Conservation (phyloP, 352 stramenopile genomes). For the Globisporangium paddicum region DNA sequence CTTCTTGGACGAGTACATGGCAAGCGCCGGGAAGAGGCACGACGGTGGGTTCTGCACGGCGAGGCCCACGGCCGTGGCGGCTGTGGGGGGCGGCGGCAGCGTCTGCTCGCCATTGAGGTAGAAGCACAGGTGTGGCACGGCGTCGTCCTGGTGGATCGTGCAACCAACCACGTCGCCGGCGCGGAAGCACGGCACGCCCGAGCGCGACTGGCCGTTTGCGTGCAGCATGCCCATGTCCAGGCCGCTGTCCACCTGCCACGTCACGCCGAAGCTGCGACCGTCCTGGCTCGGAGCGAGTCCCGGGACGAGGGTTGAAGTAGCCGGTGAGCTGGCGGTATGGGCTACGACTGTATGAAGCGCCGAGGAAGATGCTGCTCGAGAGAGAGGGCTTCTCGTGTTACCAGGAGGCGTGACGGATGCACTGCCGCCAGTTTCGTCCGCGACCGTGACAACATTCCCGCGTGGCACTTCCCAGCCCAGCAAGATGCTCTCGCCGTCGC, state of each 20-base stretch:
- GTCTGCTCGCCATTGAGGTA: constrained; percentile 73
- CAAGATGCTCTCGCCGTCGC: constrained; percentile 67
- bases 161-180: constrained; percentile 65
- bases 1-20: constrained; percentile 73
- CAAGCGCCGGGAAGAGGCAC: constrained; percentile 55
- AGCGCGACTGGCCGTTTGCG: constrained; percentile 60
- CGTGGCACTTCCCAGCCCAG: constrained; percentile 74
- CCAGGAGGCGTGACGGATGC: neutral
- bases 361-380: neutral
- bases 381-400: neutral
- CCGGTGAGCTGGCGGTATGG: neutral
- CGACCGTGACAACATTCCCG: neutral
- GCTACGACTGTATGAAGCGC: neutral
- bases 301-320: constrained; percentile 32
- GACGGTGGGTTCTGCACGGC: constrained; percentile 57
- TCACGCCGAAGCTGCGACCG: constrained; percentile 57
- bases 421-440: neutral
- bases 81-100: constrained; percentile 26
- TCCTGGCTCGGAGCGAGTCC: constrained; percentile 54
- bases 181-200: constrained; percentile 58
- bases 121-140: constrained; percentile 61
- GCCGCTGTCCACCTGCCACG: constrained; percentile 68
- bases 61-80: constrained; percentile 32
- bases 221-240: constrained; percentile 76
- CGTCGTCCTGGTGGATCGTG: constrained; percentile 71